Conservation (phyloP, 1,284 basidiomycete genomes). For the Agroathelia rolfsii region DNA sequence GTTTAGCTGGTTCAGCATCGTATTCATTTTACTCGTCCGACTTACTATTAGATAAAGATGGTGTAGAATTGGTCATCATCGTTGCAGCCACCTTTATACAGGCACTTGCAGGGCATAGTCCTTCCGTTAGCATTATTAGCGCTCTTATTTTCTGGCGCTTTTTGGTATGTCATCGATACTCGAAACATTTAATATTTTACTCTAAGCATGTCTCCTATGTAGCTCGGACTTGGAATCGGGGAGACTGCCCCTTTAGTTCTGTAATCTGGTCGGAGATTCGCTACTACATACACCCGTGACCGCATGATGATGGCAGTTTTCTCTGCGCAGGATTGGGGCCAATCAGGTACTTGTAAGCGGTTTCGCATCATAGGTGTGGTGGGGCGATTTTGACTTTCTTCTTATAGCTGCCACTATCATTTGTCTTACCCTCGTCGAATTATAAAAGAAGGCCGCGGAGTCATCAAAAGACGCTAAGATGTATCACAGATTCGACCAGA, state of each 20-base stretch:
- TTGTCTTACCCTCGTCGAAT: constrained; percentile 42
- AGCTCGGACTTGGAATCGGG: constrained; percentile 42
- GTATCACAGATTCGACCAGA: constrained; percentile 26
- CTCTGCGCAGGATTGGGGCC: constrained; percentile 45
- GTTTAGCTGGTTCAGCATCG: too few species aligned
- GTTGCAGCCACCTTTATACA: constrained; percentile 40
- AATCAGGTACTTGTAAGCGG: constrained; percentile 27
- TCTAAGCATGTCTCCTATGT: too few species aligned
- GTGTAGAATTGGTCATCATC: constrained; percentile 50
- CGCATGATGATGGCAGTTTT: constrained; percentile 49
- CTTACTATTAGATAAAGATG: constrained; percentile 32
- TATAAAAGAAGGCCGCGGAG: constrained; percentile 43
- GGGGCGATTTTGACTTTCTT: constrained; percentile 9
- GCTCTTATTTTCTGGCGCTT: constrained; percentile 50
- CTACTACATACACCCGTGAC: constrained; percentile 45
- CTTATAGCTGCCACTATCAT: constrained; percentile 39
- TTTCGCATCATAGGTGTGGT: constrained; percentile 10
- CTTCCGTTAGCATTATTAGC: constrained; percentile 47
- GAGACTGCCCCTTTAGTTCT: constrained; percentile 42
- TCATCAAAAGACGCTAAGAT: constrained; percentile 21
- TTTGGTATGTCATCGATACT: constrained; percentile 30
- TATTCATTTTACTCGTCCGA: too few species aligned
- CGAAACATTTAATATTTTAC: too few species aligned
- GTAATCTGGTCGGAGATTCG: constrained; percentile 52
- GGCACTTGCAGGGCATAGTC: constrained; percentile 38